Conservation (phyloP, 768 basidiomycete species). For the Amanita pseudoporphyria region DNA sequence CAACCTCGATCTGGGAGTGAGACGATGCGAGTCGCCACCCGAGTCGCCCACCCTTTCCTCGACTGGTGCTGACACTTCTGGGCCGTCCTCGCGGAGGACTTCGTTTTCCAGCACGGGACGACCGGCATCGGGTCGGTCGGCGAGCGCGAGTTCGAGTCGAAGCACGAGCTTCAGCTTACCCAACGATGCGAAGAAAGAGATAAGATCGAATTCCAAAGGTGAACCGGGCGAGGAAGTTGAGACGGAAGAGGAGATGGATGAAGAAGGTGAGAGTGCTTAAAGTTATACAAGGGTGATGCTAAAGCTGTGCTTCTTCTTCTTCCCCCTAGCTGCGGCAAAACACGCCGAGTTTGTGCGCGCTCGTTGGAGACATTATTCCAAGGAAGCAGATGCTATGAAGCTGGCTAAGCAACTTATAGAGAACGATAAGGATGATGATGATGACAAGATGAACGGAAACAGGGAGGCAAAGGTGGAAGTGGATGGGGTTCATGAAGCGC, state of each 20-base stretch:
- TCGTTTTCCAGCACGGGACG: constrained; percentile 61
- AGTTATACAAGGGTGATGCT: too few relatives aligned
- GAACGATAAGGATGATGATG: constrained; percentile 46
- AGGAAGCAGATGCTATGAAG: constrained; percentile 92
- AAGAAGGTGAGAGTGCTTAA: constrained; percentile 51
- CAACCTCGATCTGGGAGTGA: constrained; percentile 48
- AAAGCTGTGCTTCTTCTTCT: not conserved
- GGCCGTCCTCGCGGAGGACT: constrained; percentile 64
- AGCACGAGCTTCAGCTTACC: constrained; percentile 82
- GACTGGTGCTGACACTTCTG: constrained; percentile 50
- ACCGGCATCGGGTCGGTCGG: constrained; percentile 48
- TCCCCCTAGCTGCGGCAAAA: constrained; percentile 57
- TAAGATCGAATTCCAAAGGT: constrained; percentile 46
- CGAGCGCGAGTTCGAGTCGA: constrained; percentile 57
- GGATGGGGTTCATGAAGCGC: constrained; percentile 14
- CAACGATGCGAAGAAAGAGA: constrained; percentile 52
- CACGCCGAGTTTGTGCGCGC: constrained; percentile 77
- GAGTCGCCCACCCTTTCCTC: constrained; percentile 37
- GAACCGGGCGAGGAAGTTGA: constrained; percentile 60
- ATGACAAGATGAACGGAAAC: constrained; percentile 20
- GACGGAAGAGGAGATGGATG: constrained; percentile 77
- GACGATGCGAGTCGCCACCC: constrained; percentile 17
- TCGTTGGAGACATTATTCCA: constrained; percentile 79
- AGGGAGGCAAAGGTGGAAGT: constrained; percentile 17
- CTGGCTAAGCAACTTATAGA: constrained; percentile 55